Conservation (phyloP, 345 rosid species). For the Syzygium jambos region DNA sequence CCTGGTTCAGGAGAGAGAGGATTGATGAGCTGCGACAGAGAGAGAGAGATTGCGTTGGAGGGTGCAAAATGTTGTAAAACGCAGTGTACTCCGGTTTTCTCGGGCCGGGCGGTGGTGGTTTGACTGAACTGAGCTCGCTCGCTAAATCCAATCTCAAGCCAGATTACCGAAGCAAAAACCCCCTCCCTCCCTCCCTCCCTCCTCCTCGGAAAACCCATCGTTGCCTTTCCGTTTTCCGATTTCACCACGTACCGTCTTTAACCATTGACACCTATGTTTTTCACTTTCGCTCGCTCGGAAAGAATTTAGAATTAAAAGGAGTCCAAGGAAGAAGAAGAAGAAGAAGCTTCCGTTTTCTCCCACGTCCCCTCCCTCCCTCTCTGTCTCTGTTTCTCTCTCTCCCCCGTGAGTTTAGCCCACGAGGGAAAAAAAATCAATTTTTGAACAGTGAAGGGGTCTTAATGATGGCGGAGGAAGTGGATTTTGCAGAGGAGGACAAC, state of each 20-base stretch:
- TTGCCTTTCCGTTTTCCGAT: not conserved
- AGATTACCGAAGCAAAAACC: not conserved
- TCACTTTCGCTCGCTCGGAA: not conserved
- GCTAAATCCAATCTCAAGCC: not conserved
- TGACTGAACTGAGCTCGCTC: not conserved
- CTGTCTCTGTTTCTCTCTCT: not conserved
- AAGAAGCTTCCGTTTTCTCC: not conserved
- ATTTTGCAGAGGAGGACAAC: slow-evolving; percentile 15
- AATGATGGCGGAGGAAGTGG: slow-evolving; percentile 37
- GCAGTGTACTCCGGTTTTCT: not conserved
- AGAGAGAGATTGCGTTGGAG: not conserved
- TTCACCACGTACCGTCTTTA: not conserved
- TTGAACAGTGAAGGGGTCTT: not conserved
- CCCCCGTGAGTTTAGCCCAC: not conserved
- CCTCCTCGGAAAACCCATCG: not conserved
- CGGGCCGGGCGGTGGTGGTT: not conserved
- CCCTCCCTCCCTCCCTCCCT: not conserved
- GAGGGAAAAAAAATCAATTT: not conserved
- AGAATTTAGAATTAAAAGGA: not conserved
- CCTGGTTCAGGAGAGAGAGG: not conserved
- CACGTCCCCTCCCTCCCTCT: rapidly evolving
- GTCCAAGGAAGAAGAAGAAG: not conserved
- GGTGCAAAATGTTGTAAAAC: not conserved
- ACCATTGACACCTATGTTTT: not conserved
- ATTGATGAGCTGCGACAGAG: not conserved